These are phyloP conservation scores for Golovinomyces cichoracearum DNA, from an alignment of 2,329 filamentous ascomycete genomes.

Conservation along the genomic window DNA sequence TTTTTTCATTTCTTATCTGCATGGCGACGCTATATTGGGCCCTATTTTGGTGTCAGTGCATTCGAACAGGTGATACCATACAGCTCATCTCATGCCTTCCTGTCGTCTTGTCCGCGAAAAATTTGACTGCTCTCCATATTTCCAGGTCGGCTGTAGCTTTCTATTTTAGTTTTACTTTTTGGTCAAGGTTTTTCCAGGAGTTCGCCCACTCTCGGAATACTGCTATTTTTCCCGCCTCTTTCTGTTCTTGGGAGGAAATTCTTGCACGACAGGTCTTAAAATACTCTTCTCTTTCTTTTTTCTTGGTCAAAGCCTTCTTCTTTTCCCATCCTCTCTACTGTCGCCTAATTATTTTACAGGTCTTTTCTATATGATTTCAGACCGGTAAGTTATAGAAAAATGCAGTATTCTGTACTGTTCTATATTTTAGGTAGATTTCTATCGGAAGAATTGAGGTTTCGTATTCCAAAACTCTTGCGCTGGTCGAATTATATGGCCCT, in stretches of 20 bases:
- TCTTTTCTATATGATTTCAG: neutral
- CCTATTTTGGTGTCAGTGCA: neutral
- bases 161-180: neutral
- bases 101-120: neutral
- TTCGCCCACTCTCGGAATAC: neutral
- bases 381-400: neutral
- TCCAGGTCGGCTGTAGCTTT: neutral
- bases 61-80: neutral
- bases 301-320: neutral
- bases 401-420: neutral
- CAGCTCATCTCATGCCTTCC: neutral
- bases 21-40: neutral
- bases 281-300: neutral
- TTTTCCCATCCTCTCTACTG: neutral
- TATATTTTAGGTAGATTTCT: neutral
- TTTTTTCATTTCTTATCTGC: no score
- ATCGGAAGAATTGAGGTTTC: neutral
- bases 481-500: neutral
- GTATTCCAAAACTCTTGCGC: neutral
- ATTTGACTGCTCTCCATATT: neutral
- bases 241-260: no score
- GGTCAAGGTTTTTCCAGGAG: neutral
- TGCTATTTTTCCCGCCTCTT: neutral
- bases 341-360: neutral
- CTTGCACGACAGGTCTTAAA: neutral